Conservation (phyloP, 2,329 filamentous ascomycete genomes). For the Cladosporium sp. region DNA sequence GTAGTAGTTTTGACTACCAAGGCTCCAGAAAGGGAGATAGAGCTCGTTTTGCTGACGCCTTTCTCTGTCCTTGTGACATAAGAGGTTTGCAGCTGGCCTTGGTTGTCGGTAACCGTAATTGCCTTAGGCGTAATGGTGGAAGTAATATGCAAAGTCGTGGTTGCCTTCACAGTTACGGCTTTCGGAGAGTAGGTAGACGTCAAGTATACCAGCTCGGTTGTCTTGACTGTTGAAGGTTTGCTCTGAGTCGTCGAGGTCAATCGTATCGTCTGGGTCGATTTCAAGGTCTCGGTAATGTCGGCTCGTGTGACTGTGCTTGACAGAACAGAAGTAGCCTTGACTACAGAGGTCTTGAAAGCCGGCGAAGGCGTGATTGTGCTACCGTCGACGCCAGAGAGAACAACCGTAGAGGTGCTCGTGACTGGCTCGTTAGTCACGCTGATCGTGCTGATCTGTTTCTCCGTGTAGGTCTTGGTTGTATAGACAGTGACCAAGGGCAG, state of each 20-base stretch:
- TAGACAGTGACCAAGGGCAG: constrained; percentile 21
- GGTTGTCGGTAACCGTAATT: constrained; percentile 16
- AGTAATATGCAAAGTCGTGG: constrained; percentile 13
- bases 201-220: constrained; percentile 13
- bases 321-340: constrained; percentile 20
- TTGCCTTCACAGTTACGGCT: constrained; percentile 21
- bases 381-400: constrained; percentile 27
- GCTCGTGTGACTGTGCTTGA: constrained; percentile 13
- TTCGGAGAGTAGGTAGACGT: constrained; percentile 14
- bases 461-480: constrained; percentile 25
- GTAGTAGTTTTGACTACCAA: constrained; percentile 22
- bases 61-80: constrained; percentile 23
- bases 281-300: constrained; percentile 13
- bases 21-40: constrained; percentile 16
- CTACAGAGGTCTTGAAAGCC: constrained; percentile 20
- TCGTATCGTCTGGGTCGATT: constrained; percentile 8
- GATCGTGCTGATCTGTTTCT: constrained; percentile 22
- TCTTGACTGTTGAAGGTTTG: constrained; percentile 15
- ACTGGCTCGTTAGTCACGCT: constrained; percentile 26
- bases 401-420: constrained; percentile 18
- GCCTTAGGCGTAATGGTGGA: constrained; percentile 15
- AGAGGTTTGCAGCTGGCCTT: constrained; percentile 19
- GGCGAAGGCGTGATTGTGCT: constrained; percentile 29
- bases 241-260: constrained; percentile 12
- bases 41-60: constrained; percentile 27